Evolutionary conservation across 306 rosid genomes (phyloP).

Genomic region (Heteromeles arbutifolia): DNA sequence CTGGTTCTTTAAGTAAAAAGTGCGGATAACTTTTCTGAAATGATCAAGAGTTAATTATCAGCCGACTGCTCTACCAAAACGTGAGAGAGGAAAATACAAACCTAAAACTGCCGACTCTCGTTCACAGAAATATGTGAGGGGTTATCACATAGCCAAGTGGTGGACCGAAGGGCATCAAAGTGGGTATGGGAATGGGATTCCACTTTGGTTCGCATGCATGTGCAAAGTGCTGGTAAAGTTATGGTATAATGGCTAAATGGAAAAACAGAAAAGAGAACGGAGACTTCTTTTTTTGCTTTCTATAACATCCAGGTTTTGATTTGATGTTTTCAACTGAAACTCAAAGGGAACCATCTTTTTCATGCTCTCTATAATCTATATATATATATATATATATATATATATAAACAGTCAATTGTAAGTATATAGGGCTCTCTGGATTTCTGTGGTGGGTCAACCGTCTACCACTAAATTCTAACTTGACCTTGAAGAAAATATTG

Average conservation of each 20-base stretch:
- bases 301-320: not conserved
- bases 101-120: too few species aligned
- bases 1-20: too few species aligned
- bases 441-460: not conserved
- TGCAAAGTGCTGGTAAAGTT: not conserved
- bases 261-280: not conserved
- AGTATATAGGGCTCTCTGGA: not conserved
- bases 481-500: conserved; percentile 22
- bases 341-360: not conserved
- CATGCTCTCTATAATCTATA: not conserved
- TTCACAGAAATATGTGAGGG: too few species aligned
- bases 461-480: conserved; percentile 17
- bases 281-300: not conserved
- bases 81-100: too few species aligned
- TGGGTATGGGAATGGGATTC: not conserved
- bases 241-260: not conserved
- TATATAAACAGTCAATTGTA: not conserved
- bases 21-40: too few species aligned
- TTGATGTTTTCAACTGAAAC: not conserved
- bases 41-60: too few species aligned
- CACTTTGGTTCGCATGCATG: not conserved
- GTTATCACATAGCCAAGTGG: not conserved
- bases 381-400: too few species aligned
- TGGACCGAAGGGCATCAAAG: not conserved
- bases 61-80: too few species aligned